Base-by-base conservation (phyloP, 2,329 filamentous ascomycete genomes). In the Neospermospora avenae region DNA sequence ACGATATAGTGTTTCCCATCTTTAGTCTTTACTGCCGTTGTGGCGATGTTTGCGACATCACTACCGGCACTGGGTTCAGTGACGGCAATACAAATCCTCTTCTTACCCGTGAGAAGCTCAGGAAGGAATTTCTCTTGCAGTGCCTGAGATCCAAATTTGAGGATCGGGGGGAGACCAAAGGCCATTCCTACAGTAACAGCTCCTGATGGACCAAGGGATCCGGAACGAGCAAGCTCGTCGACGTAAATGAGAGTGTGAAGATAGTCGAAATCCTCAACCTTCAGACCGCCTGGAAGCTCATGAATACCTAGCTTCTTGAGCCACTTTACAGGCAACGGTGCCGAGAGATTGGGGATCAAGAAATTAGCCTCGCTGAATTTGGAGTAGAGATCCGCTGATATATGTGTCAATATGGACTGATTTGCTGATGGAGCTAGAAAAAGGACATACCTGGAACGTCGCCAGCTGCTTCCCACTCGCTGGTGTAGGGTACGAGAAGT, bases 61-160 rank as follows among this genome's bases (percentile, higher is more conserved):
- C 82, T 86, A 0, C 89, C 89, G 0, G 88, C 88, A 55, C 84
- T 84, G 0, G 89, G 89, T 71, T 93, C 89, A 0, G 89, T 93
- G 67, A 93, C 91, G 10, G 89, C 89, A 65, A 93, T 91, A 69
- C 89, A 92, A 14, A 80, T 79, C 44, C 88, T 78, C 74, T 86
- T 90, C 70, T 80, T 81, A 6, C 87, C 86, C 0, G 80, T 81
- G 13, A 92, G 76, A 0, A 91, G 77, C 54, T 89, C 86, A 0
- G 88, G 88, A 7, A 92, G 76, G 65, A 88, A 86, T 10, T 80
- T 78, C 64, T 87, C 83, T 72, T 90, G 85, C 25, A 91, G 75
- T 65, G 82, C 72, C 57, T 75, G 73, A 68, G 77, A 82, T 10
- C 85, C 88, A 70, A 86, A 91, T 69, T 90, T 89, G 68, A 90